Percentiles rank a stretch among this genome's conserved stretches.
These are phyloP conservation scores for Elaeis guineensis DNA, from an alignment of 176 grass and related monocot genomes.

Conservation along the genomic window DNA sequence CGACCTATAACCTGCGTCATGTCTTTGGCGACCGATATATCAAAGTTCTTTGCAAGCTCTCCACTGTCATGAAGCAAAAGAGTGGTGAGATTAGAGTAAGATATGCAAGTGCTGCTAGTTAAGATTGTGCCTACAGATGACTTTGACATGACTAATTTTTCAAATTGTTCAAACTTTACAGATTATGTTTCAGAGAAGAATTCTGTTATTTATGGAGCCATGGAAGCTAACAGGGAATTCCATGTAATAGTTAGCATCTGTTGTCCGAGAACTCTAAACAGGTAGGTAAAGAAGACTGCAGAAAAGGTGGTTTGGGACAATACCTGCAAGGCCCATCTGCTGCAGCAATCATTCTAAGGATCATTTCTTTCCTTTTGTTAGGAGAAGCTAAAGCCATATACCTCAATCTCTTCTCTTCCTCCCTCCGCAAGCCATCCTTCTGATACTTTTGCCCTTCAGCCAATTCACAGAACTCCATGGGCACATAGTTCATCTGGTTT, in stretches of 20 bases:
- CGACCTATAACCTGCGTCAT: constrained; percentile 50
- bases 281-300: neutral
- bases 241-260: too few relatives aligned
- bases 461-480: constrained; percentile 45
- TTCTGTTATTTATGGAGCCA: constrained; percentile 4
- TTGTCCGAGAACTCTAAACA: neutral
- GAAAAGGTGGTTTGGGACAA: neutral
- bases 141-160: too few relatives aligned
- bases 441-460: constrained; percentile 49
- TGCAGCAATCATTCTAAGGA: constrained; percentile 28
- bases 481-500: constrained; percentile 35
- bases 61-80: constrained; percentile 21
- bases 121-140: too few relatives aligned
- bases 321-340: constrained; percentile 59
- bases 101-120: too few relatives aligned
- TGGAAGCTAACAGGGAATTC: too few relatives aligned
- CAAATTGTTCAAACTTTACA: too few relatives aligned
- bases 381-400: constrained; percentile 15
- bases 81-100: too few relatives aligned
- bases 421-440: constrained; percentile 21
- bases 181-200: too few relatives aligned
- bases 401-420: constrained; percentile 17
- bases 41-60: constrained; percentile 36
- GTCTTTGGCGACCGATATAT: constrained; percentile 32
- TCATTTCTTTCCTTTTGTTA: constrained; percentile 15